Base-by-base conservation (phyloP, 805 yeast species). In the Helenozyma baotianmanensis region DNA sequence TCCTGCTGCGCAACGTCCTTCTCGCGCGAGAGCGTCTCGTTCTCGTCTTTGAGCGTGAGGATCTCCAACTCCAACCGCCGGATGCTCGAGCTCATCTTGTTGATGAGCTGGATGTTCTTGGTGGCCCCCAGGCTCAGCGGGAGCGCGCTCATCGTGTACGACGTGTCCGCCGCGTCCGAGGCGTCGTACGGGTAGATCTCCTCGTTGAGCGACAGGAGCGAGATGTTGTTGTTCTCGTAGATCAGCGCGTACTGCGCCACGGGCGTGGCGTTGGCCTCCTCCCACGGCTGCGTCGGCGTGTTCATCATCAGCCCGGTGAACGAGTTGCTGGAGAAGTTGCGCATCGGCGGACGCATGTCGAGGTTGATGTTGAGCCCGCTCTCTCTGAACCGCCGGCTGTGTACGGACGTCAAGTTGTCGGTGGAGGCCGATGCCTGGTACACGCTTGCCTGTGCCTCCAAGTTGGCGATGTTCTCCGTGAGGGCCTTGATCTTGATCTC, bases 11-110 rank as follows among this genome's bases (percentile, higher is more conserved):
- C 78, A 2, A 68, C 71, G 27, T 76, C 80, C 44, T 84, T 83
- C 36, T 82, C 86, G 4, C 47, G 51, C 2, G 59, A 54, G 14
- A 83, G 54, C 35, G 67, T 66, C 17, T 62, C 65, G 28, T 81
- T 69, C 32, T 83, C 88, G 27, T 82, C 88, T 41, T 68, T 73
- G 32, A 79, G 59, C 0, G 83, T 70, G 26, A 75, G 58, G 11
- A 88, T 56, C 51, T 92, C 97, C 17, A 82, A 73, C 53, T 90
- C 96, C 25, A 90, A 63, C 35, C 89, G 70, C 38, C 95, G 72
- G 13, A 90, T 77, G 30, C 79, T 85, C 0, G 84, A 62, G 28
- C 89, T 78, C 68, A 92, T 70, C 48, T 81, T 84, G 40, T 82
- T 78, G 29, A 85, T 73, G 33, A 85, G 54, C 51, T 83, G 96